Evolutionary conservation across 495 filamentous ascomycete species (phyloP).

Genomic region (Gamarada debralockiae): DNA sequence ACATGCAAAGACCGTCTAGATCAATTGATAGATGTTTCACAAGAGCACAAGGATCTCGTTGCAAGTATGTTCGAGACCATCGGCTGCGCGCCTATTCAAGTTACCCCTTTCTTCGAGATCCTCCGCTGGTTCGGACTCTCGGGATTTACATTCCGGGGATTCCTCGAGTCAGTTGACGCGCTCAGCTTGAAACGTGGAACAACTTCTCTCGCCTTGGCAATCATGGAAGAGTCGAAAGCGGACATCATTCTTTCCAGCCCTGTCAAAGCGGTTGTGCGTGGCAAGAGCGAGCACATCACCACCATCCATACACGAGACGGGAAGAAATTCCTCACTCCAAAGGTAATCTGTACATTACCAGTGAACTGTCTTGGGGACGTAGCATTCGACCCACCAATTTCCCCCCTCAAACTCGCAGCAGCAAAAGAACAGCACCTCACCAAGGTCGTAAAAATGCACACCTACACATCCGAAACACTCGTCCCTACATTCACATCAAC

Average conservation of each 20-base stretch:
- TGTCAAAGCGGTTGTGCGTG: background rate
- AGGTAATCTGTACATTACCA: background rate
- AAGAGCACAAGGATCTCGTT: slow-evolving; percentile 1
- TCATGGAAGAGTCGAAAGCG: slow-evolving; percentile 1
- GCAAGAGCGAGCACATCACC: background rate
- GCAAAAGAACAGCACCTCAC: slow-evolving; percentile 2
- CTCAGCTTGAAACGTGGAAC: slow-evolving; percentile 1
- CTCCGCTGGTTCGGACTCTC: slow-evolving; percentile 2
- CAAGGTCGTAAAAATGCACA: background rate
- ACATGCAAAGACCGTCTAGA: background rate
- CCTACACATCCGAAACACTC: background rate
- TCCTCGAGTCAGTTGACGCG: background rate
- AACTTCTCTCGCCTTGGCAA: background rate
- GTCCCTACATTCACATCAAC: background rate
- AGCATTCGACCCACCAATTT: background rate
- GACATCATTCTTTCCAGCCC: slow-evolving; percentile 1
- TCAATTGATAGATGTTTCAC: background rate
- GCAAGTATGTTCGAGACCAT: slow-evolving; percentile 5
- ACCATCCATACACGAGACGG: background rate
- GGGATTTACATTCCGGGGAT: background rate
- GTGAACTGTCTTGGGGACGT: slow-evolving; percentile 1
- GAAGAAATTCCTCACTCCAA: background rate
- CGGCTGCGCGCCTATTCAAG: background rate
- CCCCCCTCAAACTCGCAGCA: background rate
- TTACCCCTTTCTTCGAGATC: slow-evolving; percentile 1